phyloP scores from a whole-genome alignment of 768 basidiomycete genomes.

The Tylopilus cervinicoccineus region DNA sequence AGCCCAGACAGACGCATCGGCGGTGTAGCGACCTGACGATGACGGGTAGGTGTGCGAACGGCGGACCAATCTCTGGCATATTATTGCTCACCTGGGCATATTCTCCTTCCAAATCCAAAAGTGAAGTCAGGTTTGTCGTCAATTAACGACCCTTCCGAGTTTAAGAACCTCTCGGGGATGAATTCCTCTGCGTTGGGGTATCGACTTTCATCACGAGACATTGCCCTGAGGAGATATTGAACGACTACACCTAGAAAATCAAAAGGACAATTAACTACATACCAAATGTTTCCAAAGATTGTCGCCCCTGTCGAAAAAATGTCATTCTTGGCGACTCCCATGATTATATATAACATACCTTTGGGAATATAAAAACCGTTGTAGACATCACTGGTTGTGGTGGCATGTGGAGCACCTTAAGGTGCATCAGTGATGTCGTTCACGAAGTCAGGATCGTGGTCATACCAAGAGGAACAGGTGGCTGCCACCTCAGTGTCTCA shows the following conservation, averaged over 20 bases:
- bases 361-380: slow-evolving; percentile 48
- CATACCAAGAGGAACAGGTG: slow-evolving; percentile 5
- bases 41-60: not conserved
- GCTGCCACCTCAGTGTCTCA: slow-evolving; percentile 12
- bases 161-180: slow-evolving; percentile 13
- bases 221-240: slow-evolving; percentile 10
- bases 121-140: slow-evolving; percentile 9
- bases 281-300: slow-evolving; percentile 16
- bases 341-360: slow-evolving; percentile 23
- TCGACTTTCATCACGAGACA: slow-evolving; percentile 16
- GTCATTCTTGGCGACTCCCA: not conserved
- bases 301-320: slow-evolving; percentile 5
- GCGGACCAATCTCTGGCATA: not conserved
- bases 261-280: not conserved
- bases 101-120: slow-evolving; percentile 17
- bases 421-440: not conserved
- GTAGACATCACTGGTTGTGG: slow-evolving; percentile 38
- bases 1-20: slow-evolving; percentile 5
- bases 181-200: slow-evolving; percentile 17
- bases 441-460: not conserved
- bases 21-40: slow-evolving; percentile 8
- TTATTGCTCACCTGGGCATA: slow-evolving; percentile 10
- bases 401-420: slow-evolving; percentile 15
- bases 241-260: not conserved
- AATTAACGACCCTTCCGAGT: slow-evolving; percentile 5